Conservation (phyloP, 2,329 filamentous ascomycete species). For the Fusarium sp. region DNA sequence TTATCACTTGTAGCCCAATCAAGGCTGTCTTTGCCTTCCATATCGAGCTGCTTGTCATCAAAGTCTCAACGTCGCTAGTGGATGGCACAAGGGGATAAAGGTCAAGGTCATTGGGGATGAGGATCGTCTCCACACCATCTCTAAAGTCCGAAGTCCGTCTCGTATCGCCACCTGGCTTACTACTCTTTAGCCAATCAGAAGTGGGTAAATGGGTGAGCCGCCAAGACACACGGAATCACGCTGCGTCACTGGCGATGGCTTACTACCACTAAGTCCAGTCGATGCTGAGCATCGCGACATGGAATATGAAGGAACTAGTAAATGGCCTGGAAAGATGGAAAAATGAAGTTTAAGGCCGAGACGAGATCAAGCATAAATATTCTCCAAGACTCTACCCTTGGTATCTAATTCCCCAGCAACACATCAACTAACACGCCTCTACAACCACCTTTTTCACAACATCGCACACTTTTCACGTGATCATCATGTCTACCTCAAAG, state of each 20-base stretch:
- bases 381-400: neutral
- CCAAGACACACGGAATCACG: neutral
- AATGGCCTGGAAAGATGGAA: neutral
- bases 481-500: constrained; percentile 34
- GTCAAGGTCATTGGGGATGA: neutral
- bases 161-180: constrained; percentile 35
- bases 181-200: constrained; percentile 29
- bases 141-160: constrained; percentile 8
- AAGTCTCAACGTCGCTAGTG: neutral
- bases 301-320: neutral
- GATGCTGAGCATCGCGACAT: neutral
- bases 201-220: accelerated
- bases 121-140: neutral
- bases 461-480: neutral
- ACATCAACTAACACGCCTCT: neutral
- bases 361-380: neutral
- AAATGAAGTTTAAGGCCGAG: too few relatives aligned
- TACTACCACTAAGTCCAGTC: constrained; percentile 11
- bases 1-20: neutral
- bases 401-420: too few relatives aligned
- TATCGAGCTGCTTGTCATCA: neutral
- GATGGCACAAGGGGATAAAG: neutral
- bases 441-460: neutral
- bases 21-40: neutral
- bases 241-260: neutral